A percentile compares a stretch with the other conserved stretches of the same genome.
Evolutionary conservation across 2,329 filamentous ascomycete genomes (phyloP).

Genomic region (Tricladium varicosporioides): DNA sequence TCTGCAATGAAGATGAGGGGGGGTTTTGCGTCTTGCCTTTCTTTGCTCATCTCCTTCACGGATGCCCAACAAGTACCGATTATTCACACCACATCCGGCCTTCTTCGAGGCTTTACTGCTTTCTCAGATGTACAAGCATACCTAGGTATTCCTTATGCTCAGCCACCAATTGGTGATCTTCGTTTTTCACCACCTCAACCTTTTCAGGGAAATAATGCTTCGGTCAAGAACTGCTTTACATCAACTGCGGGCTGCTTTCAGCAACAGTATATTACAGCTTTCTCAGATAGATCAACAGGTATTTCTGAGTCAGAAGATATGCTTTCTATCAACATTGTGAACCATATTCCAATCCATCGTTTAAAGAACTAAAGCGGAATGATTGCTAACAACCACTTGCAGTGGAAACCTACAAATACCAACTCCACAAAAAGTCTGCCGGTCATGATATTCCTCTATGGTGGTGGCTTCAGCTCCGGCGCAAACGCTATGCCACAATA

Average conservation of each 20-base stretch:
- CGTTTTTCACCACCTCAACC: conserved; percentile 1
- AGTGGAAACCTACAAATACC: neutral
- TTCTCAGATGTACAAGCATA: neutral
- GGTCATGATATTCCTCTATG: conserved; percentile 38
- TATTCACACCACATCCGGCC: neutral
- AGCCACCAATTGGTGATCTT: conserved; percentile 1
- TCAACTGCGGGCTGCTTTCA: neutral
- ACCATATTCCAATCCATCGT: neutral
- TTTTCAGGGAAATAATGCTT: neutral
- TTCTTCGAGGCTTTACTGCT: conserved; percentile 1
- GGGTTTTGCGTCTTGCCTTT: too few species aligned
- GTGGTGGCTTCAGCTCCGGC: conserved; percentile 39
- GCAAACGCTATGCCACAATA: conserved; percentile 39
- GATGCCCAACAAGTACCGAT: neutral
- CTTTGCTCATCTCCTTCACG: too few species aligned
- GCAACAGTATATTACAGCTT: neutral
- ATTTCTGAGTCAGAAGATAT: conserved; percentile 2
- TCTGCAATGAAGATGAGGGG: too few species aligned
- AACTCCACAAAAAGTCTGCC: conserved; percentile 14
- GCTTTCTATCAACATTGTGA: conserved; percentile 1
- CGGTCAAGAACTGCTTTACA: neutral
- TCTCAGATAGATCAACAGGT: conserved; percentile 1
- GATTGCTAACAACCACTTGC: neutral
- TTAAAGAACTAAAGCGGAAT: too few species aligned
- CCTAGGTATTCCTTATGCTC: neutral